phyloP scores from a whole-genome alignment of 2,329 filamentous ascomycete genomes.

The Hymenoscyphus salicellus region DNA sequence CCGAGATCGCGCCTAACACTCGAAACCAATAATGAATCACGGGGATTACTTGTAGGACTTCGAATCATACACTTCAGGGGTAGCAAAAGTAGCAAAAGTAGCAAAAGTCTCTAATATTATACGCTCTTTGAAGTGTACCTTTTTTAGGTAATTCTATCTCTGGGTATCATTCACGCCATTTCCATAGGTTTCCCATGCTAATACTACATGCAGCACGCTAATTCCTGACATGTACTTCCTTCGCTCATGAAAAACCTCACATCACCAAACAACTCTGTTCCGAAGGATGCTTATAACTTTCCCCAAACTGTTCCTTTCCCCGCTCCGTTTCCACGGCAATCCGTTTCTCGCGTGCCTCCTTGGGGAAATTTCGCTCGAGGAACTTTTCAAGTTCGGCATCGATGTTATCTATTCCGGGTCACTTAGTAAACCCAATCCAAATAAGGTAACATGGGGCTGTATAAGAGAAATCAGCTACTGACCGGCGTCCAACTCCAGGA shows the following conservation, averaged over 20 bases:
- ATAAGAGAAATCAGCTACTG: conserved; percentile 32
- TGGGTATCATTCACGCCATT: not conserved
- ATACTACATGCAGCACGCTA: no score
- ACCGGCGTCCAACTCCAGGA: conserved; percentile 67
- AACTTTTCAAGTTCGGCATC: conserved; percentile 67
- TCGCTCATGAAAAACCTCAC: conserved; percentile 36
- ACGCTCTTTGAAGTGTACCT: not conserved
- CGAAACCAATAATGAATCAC: not conserved
- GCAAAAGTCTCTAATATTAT: not conserved
- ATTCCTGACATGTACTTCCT: no score
- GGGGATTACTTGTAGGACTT: no score
- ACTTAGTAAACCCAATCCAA: not conserved
- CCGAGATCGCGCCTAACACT: not conserved
- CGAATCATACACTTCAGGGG: not conserved
- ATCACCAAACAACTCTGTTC: conserved; percentile 58
- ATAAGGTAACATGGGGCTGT: not conserved
- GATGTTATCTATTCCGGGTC: conserved; percentile 56
- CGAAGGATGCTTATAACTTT: conserved; percentile 53
- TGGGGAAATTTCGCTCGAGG: conserved; percentile 72
- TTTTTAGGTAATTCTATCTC: not conserved
- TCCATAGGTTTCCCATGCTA: no score
- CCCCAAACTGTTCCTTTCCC: conserved; percentile 70
- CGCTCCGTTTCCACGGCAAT: conserved; percentile 71
- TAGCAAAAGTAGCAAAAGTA: no score
- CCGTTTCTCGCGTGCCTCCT: conserved; percentile 65